phyloP scores from a whole-genome alignment of 1,284 basidiomycete genomes.

The Rhodotorula sp. region DNA sequence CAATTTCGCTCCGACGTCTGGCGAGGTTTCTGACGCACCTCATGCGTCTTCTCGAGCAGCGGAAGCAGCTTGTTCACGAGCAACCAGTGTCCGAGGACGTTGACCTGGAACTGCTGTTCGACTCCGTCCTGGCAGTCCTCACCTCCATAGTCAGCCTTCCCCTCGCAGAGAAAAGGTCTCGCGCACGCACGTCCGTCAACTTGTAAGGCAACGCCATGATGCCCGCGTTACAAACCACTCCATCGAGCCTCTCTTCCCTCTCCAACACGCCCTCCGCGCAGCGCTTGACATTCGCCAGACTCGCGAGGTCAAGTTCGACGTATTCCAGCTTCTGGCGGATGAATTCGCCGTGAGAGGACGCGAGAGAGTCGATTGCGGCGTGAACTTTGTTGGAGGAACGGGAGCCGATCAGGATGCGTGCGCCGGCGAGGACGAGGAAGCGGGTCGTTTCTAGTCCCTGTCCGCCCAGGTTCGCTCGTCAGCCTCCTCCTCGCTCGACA shows the following conservation, averaged over 20 bases:
- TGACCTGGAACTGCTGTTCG: conserved; percentile 33
- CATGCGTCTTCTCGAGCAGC: conserved; percentile 24
- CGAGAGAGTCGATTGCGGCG: conserved; percentile 12
- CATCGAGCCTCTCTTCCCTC: conserved; percentile 26
- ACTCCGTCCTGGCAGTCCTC: conserved; percentile 18
- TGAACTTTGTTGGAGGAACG: conserved; percentile 17
- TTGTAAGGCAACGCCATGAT: conserved; percentile 28
- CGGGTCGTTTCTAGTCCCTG: conserved; percentile 25
- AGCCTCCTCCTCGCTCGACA: too few relatives aligned
- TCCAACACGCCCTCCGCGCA: conserved; percentile 8
- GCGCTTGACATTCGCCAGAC: conserved; percentile 11
- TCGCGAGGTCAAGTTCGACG: conserved; percentile 22
- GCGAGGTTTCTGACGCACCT: background rate
- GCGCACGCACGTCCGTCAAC: conserved; percentile 25
- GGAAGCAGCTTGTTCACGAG: conserved; percentile 21
- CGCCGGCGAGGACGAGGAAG: conserved; percentile 16
- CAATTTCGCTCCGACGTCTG: background rate
- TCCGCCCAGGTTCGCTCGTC: background rate
- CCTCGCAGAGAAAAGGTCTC: too few relatives aligned
- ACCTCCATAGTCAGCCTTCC: background rate
- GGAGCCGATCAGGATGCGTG: conserved; percentile 20
- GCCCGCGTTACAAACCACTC: conserved; percentile 27
- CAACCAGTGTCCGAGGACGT: conserved; percentile 30
- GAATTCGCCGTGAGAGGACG: background rate
- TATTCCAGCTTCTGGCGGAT: background rate